These are phyloP conservation scores for Pythium phragmiticola DNA, from an alignment of 352 stramenopile species.

Conservation along the genomic window DNA sequence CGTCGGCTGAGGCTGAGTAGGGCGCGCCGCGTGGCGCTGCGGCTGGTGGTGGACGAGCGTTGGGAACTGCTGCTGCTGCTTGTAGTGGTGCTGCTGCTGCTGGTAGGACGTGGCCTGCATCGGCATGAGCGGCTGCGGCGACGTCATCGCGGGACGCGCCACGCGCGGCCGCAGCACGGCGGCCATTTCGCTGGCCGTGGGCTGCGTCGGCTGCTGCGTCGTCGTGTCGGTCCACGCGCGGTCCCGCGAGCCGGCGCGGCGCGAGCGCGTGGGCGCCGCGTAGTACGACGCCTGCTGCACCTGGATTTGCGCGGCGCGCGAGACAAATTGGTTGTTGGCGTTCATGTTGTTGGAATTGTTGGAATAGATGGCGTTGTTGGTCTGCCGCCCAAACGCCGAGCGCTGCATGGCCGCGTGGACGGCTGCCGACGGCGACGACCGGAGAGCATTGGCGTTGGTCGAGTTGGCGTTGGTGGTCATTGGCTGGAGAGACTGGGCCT, in stretches of 20 bases:
- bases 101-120: not conserved
- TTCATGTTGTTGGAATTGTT: not conserved
- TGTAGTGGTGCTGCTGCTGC: conserved; percentile 15
- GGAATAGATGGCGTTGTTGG: not conserved
- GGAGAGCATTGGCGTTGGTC: not conserved
- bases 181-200: not conserved
- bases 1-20: not conserved
- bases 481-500: not conserved
- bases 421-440: conserved; percentile 3
- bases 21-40: conserved; percentile 4
- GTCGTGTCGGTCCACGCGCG: conserved; percentile 22
- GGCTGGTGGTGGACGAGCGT: conserved; percentile 13
- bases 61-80: conserved; percentile 14
- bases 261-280: conserved; percentile 10
- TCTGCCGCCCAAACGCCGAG: conserved; percentile 19
- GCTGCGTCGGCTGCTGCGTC: not conserved
- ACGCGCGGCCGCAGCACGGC: conserved; percentile 14
- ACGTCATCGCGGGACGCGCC: conserved; percentile 6
- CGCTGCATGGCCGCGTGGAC: conserved; percentile 27
- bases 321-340: conserved; percentile 5
- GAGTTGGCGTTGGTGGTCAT: not conserved
- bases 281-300: conserved; percentile 22
- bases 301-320: conserved; percentile 10
- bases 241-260: conserved; percentile 20
- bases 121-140: not conserved